A percentile compares a stretch with the other conserved stretches of the same genome.
Conservation (phyloP, 306 rosid species). For the Cicer chorassanicum region DNA sequence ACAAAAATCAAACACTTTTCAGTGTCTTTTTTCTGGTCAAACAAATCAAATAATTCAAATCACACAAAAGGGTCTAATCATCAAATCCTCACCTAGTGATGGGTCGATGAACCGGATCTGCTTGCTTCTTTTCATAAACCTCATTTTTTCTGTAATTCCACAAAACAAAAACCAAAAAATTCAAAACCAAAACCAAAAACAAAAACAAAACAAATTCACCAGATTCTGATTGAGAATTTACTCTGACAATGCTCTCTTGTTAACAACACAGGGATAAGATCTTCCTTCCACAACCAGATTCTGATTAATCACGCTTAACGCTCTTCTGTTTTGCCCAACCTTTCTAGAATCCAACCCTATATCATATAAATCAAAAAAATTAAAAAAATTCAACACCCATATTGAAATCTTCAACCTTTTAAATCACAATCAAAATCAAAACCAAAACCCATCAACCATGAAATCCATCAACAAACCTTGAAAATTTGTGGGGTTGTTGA, state of each 20-base stretch:
- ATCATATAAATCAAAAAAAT: not conserved
- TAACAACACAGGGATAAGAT: constrained; percentile 78
- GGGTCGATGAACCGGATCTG: constrained; percentile 85
- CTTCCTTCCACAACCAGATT: constrained; percentile 58
- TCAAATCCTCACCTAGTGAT: constrained; percentile 70
- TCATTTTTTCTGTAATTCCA: constrained; percentile 60
- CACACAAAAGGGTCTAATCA: constrained; percentile 3
- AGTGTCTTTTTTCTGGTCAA: not conserved
- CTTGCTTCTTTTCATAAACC: constrained; percentile 81
- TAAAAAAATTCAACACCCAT: not conserved
- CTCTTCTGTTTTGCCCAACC: constrained; percentile 75
- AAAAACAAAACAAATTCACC: not conserved
- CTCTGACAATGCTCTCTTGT: constrained; percentile 79
- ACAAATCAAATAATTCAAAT: constrained; percentile 12
- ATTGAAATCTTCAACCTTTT: constrained; percentile 27
- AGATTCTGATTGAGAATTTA: constrained; percentile 41
- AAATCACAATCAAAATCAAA: constrained; percentile 1
- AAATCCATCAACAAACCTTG: constrained; percentile 47
- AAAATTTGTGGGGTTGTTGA: constrained; percentile 60
- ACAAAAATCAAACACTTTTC: constrained; percentile 33
- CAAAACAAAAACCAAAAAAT: constrained; percentile 22
- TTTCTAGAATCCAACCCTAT: constrained; percentile 58
- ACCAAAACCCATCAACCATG: not conserved
- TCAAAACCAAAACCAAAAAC: not conserved
- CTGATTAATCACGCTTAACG: constrained; percentile 67